Evolutionary conservation across 805 yeast species (phyloP).

Genomic region (Pichia rugopelliculosa): DNA sequence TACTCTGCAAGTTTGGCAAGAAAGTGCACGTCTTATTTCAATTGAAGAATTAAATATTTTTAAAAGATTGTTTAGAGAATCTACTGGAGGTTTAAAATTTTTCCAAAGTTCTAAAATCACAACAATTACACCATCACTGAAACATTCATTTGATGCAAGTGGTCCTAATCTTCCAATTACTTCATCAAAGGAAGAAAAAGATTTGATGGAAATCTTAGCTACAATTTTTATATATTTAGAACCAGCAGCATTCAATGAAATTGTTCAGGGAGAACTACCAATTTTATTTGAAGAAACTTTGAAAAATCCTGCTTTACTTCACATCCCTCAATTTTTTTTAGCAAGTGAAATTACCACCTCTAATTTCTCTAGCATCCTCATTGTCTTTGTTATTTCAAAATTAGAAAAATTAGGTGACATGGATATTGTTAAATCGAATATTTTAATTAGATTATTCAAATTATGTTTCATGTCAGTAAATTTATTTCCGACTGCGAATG

Average conservation of each 20-base stretch:
- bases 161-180: constrained; percentile 82
- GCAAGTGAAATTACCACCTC: constrained; percentile 94
- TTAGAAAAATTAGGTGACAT: constrained; percentile 74
- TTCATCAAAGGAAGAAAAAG: constrained; percentile 89
- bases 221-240: constrained; percentile 91
- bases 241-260: constrained; percentile 91
- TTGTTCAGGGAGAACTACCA: constrained; percentile 73
- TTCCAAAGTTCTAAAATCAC: constrained; percentile 55
- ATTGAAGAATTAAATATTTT: constrained; percentile 77
- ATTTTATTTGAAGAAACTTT: constrained; percentile 72
- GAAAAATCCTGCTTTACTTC: constrained; percentile 76
- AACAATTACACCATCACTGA: constrained; percentile 26
- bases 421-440: constrained; percentile 68
- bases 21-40: constrained; percentile 74
- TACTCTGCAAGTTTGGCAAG: constrained; percentile 64
- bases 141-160: constrained; percentile 49
- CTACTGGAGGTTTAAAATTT: constrained; percentile 70
- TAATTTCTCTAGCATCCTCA: constrained; percentile 77
- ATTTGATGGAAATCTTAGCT: constrained; percentile 90
- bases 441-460: constrained; percentile 80
- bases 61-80: constrained; percentile 73
- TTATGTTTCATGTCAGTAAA: constrained; percentile 94
- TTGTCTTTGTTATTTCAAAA: constrained; percentile 66
- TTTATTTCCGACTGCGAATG: constrained; percentile 80
- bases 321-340: constrained; percentile 87